Evolutionary conservation across 176 grass and related monocot genomes (phyloP).

Genomic region (Otatea glauca): DNA sequence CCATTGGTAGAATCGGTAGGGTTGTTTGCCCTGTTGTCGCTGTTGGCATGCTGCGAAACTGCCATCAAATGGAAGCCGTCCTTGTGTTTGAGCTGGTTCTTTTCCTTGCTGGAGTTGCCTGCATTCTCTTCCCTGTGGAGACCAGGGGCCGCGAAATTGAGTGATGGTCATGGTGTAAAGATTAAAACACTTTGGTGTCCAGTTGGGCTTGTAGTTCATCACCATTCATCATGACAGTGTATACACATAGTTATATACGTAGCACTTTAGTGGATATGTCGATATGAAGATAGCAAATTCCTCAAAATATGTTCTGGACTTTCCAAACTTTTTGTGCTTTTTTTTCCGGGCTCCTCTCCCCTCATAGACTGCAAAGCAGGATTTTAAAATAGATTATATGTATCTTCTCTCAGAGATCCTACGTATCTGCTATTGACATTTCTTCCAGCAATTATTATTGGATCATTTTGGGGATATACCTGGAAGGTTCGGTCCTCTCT

Average conservation of each 20-base stretch:
- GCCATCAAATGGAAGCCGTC: constrained; percentile 69
- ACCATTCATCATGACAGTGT: background rate
- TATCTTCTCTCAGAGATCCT: too few relatives aligned
- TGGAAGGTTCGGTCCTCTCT: too few relatives aligned
- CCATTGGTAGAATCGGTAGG: constrained; percentile 74
- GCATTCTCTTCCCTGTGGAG: constrained; percentile 67
- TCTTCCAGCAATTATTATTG: too few relatives aligned
- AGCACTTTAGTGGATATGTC: constrained; percentile 2
- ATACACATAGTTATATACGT: background rate
- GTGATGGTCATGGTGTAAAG: constrained; percentile 30
- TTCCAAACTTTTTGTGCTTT: too few relatives aligned
- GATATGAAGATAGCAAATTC: background rate
- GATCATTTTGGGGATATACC: too few relatives aligned
- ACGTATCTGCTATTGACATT: too few relatives aligned
- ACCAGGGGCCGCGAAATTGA: constrained; percentile 63
- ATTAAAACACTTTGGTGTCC: background rate
- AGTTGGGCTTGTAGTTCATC: constrained; percentile 8
- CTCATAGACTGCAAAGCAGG: too few relatives aligned
- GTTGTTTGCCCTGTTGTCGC: constrained; percentile 71
- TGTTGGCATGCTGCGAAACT: constrained; percentile 59
- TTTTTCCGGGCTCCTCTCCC: too few relatives aligned
- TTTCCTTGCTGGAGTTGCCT: constrained; percentile 57
- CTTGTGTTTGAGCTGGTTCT: constrained; percentile 68
- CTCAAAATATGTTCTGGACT: too few relatives aligned
- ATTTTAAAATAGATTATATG: too few relatives aligned